phyloP scores from a whole-genome alignment of 2,329 filamentous ascomycete species.

The Ampelomyces quisqualis region DNA sequence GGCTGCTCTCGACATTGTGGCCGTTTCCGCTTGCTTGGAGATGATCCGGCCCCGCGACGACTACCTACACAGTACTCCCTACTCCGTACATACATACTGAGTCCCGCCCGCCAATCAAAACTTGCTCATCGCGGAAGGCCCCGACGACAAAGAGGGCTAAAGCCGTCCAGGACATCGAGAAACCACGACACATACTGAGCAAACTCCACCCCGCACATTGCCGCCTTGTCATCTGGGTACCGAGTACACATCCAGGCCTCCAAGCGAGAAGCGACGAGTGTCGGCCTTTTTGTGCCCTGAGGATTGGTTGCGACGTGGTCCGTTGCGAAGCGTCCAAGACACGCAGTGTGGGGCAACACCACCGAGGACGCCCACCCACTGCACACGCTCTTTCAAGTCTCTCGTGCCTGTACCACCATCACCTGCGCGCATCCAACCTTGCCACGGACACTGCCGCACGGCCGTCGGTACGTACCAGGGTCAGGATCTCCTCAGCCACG shows the following conservation, averaged over 20 bases:
- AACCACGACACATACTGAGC: conserved; percentile 7
- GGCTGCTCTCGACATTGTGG: conserved; percentile 7
- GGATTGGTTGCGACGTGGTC: conserved; percentile 12
- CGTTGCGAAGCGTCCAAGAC: conserved; percentile 10
- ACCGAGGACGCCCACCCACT: no score
- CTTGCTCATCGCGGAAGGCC: conserved; percentile 25
- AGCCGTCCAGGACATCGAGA: neutral
- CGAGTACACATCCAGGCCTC: no score
- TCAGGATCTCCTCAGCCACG: conserved; percentile 21
- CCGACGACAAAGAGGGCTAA: no score
- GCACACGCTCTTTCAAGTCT: no score
- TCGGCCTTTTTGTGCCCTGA: conserved; percentile 11
- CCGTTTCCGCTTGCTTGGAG: no score
- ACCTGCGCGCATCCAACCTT: conserved; percentile 14
- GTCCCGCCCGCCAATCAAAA: conserved; percentile 15
- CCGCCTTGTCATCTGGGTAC: conserved; percentile 15
- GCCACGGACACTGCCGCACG: conserved; percentile 17
- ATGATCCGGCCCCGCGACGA: no score
- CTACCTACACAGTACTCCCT: no score
- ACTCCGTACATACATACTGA: no score
- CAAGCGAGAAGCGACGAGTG: conserved; percentile 12
- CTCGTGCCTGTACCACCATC: conserved; percentile 17
- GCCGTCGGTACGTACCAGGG: conserved; percentile 22
- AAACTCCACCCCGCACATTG: conserved; percentile 18
- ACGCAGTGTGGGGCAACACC: neutral